These are phyloP conservation scores for Kwoniella bestiolae DNA, from an alignment of 768 basidiomycete species.

Conservation along the genomic window DNA sequence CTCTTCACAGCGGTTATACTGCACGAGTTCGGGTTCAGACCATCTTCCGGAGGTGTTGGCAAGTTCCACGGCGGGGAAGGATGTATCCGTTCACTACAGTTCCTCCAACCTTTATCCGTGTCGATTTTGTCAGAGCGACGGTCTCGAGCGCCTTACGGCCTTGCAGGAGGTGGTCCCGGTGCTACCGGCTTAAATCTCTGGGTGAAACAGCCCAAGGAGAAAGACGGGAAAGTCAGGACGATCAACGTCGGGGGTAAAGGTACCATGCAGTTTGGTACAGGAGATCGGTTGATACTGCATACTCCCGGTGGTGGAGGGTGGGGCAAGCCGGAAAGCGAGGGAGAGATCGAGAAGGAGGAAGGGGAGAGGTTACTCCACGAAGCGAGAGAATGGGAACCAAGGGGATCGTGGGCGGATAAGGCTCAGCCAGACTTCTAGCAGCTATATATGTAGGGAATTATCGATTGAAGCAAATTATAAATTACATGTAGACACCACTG, in stretches of 20 bases:
- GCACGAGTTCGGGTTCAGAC: constrained; percentile 67
- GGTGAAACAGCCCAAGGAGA: constrained; percentile 23
- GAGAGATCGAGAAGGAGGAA: constrained; percentile 37
- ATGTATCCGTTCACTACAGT: constrained; percentile 45
- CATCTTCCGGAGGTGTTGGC: constrained; percentile 44
- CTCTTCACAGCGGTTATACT: constrained; percentile 68
- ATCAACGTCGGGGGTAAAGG: constrained; percentile 35
- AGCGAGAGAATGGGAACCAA: constrained; percentile 44
- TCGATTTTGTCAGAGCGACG: constrained; percentile 43
- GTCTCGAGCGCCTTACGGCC: constrained; percentile 44
- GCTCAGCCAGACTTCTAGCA: constrained; percentile 39
- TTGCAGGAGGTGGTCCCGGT: constrained; percentile 60
- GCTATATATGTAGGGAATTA: not conserved
- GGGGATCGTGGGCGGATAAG: constrained; percentile 56
- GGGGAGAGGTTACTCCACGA: constrained; percentile 29
- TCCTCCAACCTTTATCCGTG: constrained; percentile 40
- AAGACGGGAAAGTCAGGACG: constrained; percentile 16
- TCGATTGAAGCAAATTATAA: not conserved
- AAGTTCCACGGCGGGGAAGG: constrained; percentile 46
- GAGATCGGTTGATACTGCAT: constrained; percentile 24
- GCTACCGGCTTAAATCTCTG: constrained; percentile 20
- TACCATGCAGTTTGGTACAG: constrained; percentile 23
- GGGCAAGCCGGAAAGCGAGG: constrained; percentile 30
- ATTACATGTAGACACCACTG: not conserved
- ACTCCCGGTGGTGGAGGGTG: constrained; percentile 48